Evolutionary conservation across 2,329 filamentous ascomycete species (phyloP).

Genomic region (Venturia carpophila): DNA sequence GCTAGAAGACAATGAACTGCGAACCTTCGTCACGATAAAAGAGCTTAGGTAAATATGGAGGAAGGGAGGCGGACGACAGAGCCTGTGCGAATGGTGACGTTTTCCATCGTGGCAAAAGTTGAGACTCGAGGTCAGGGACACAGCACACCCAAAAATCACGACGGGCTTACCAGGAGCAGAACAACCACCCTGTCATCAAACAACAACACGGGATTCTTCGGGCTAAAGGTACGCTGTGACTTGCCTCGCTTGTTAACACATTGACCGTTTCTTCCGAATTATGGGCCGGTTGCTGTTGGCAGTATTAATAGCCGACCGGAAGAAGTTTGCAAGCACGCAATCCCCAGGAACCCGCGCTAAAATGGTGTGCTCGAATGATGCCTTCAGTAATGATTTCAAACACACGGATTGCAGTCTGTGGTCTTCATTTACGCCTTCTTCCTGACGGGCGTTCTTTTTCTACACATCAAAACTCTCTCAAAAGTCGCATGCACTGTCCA

Average conservation of each 20-base stretch:
- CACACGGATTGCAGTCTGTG: conserved; percentile 2
- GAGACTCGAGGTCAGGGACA: background rate
- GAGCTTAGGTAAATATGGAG: background rate
- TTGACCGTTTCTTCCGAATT: background rate
- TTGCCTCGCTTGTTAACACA: background rate
- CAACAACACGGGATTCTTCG: background rate
- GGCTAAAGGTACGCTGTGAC: background rate
- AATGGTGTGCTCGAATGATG: conserved; percentile 12
- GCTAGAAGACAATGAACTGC: background rate
- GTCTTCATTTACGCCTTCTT: conserved; percentile 5
- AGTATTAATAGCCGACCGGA: background rate
- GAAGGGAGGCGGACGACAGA: background rate
- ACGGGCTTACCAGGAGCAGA: background rate
- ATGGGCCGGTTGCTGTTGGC: background rate
- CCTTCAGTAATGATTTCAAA: conserved; percentile 15
- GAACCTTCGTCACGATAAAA: background rate
- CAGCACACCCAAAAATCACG: background rate
- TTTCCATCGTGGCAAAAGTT: background rate
- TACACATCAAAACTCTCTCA: background rate
- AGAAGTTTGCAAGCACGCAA: background rate
- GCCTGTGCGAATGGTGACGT: background rate
- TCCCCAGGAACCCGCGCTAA: conserved; percentile 6
- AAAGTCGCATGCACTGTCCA: conserved; percentile 2
- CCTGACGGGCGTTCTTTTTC: background rate
- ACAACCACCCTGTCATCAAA: background rate